These are phyloP conservation scores for Setaria italica DNA, from an alignment of 202 grass and related monocot genomes.

Conservation along the genomic window DNA sequence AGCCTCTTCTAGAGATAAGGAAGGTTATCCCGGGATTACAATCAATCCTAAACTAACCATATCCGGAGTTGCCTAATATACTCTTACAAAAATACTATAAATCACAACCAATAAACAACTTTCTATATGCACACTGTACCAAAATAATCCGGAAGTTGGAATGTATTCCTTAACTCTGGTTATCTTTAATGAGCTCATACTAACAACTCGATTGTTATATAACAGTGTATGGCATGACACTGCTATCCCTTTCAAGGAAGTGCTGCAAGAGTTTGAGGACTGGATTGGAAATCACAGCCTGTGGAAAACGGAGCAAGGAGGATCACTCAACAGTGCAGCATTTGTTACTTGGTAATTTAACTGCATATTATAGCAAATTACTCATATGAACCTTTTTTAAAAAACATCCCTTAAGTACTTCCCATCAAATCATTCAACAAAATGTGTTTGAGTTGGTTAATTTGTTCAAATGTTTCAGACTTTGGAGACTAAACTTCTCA, in stretches of 20 bases:
- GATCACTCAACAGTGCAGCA: slow-evolving; percentile 65
- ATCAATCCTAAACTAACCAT: no score
- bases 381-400: background rate
- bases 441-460: slow-evolving; percentile 17
- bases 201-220: slow-evolving; percentile 33
- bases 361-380: slow-evolving; percentile 17
- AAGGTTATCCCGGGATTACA: no score
- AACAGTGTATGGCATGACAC: slow-evolving; percentile 96
- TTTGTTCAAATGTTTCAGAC: slow-evolving; percentile 12
- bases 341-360: slow-evolving; percentile 85
- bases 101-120: background rate
- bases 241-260: slow-evolving; percentile 75
- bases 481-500: slow-evolving; percentile 25
- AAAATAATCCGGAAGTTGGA: slow-evolving; percentile 25
- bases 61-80: no score
- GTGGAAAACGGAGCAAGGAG: slow-evolving; percentile 77
- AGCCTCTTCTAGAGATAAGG: no score
- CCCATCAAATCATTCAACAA: background rate
- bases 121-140: background rate
- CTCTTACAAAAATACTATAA: background rate
- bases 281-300: slow-evolving; percentile 76
- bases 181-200: background rate
- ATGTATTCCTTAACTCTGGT: slow-evolving; percentile 22
- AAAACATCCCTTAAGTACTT: background rate
- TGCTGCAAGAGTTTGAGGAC: slow-evolving; percentile 76